Conservation (phyloP, 495 filamentous ascomycete genomes). For the Pseudevernia furfuracea region DNA sequence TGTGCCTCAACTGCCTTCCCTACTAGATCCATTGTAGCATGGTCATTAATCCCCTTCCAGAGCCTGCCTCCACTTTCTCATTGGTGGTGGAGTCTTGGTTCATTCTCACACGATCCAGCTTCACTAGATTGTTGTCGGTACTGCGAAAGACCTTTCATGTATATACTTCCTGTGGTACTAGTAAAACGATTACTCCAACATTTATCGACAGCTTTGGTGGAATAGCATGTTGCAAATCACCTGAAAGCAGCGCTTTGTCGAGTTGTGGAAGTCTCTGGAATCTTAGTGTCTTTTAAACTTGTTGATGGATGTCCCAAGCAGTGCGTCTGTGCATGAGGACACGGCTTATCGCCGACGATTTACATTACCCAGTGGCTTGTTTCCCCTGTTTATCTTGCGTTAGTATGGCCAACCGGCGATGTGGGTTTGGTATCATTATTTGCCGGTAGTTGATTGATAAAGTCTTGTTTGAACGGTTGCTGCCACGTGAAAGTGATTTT, state of each 20-base stretch:
- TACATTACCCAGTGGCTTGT: neutral
- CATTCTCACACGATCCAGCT: neutral
- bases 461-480: neutral
- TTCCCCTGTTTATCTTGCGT: neutral
- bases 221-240: neutral
- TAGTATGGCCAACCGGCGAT: neutral
- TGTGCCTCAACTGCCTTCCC: neutral
- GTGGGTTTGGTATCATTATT: neutral
- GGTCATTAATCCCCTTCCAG: neutral
- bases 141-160: neutral
- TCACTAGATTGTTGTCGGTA: neutral
- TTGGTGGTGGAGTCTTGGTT: neutral
- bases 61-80: neutral
- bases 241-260: neutral
- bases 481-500: neutral
- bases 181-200: neutral
- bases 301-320: neutral
- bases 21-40: neutral
- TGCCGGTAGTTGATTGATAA: neutral
- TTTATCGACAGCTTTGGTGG: neutral
- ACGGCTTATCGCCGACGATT: neutral
- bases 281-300: neutral
- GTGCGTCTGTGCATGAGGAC: neutral
- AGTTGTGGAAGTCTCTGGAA: neutral
- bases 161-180: neutral